These are phyloP conservation scores for Encephalitozoon intestinalis DNA, from an alignment of 371 early-diverging fungal genomes.

Conservation along the genomic window DNA sequence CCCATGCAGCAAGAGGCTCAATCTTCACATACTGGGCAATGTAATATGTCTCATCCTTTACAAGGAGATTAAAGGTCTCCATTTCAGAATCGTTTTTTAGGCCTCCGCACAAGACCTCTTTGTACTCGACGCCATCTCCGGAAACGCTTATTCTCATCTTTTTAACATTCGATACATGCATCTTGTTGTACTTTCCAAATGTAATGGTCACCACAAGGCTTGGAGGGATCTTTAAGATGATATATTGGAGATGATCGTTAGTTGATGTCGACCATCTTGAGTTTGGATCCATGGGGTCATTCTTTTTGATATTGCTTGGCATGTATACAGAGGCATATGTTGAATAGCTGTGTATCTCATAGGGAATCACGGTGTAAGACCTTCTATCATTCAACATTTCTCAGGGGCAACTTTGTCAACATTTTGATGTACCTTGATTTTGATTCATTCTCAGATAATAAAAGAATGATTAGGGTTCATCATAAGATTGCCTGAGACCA, in stretches of 20 bases:
- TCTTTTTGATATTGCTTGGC: conserved; percentile 68
- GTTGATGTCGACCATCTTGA: conserved; percentile 73
- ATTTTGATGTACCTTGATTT: not conserved
- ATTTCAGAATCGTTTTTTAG: conserved; percentile 75
- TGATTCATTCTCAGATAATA: not conserved
- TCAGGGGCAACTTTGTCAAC: not conserved
- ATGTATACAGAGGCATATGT: conserved; percentile 69
- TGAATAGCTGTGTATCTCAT: conserved; percentile 61
- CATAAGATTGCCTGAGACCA: not conserved
- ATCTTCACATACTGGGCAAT: conserved; percentile 70
- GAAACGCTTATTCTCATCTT: conserved; percentile 74
- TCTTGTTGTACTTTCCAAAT: conserved; percentile 86
- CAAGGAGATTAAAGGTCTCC: conserved; percentile 72
- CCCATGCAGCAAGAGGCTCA: conserved; percentile 76
- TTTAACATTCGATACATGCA: conserved; percentile 85
- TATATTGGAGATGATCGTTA: conserved; percentile 72
- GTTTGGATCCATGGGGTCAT: conserved; percentile 68
- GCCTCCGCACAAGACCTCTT: conserved; percentile 72
- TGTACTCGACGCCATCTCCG: conserved; percentile 65
- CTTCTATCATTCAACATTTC: not conserved
- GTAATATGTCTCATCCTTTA: not conserved
- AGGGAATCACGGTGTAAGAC: not conserved
- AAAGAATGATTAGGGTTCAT: not conserved
- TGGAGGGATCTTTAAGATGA: conserved; percentile 66
- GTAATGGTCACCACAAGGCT: conserved; percentile 63